A percentile compares a stretch with the other conserved stretches of the same genome.
Evolutionary conservation across 306 rosid species (phyloP).

Genomic region (Sechiopsis laciniata): DNA sequence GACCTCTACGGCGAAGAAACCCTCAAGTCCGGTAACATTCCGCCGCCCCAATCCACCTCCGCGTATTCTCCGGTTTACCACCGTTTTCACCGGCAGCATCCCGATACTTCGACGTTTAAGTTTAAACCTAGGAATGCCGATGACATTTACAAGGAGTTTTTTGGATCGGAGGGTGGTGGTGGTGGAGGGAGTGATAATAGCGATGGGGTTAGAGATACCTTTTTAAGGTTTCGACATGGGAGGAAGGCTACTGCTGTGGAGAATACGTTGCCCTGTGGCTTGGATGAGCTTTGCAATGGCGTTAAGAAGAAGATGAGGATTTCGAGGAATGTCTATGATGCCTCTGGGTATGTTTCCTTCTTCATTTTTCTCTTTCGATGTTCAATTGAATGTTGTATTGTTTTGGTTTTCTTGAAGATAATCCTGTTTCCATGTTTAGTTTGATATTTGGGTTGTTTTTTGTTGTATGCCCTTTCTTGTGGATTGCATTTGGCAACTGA

Average conservation of each 20-base stretch:
- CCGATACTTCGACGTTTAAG: constrained; percentile 37
- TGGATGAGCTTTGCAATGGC: constrained; percentile 84
- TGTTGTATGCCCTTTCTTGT: constrained; percentile 1
- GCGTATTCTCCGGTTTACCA: constrained; percentile 29
- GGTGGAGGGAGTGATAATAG: constrained; percentile 22
- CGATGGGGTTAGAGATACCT: constrained; percentile 38
- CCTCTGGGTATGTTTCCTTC: constrained; percentile 51
- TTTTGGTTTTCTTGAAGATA: neutral
- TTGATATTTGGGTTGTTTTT: neutral
- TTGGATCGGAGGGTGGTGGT: constrained; percentile 42
- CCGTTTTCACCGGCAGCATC: constrained; percentile 35
- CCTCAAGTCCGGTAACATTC: constrained; percentile 74
- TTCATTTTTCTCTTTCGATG: neutral
- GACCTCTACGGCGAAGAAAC: constrained; percentile 87
- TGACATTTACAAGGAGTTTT: constrained; percentile 70
- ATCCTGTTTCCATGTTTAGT: neutral
- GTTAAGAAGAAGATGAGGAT: constrained; percentile 83
- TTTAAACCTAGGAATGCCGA: constrained; percentile 65
- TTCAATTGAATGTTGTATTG: neutral
- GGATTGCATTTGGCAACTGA: neutral
- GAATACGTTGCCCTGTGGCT: constrained; percentile 54
- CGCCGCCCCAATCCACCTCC: constrained; percentile 46
- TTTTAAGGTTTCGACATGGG: constrained; percentile 46
- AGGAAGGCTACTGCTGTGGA: constrained; percentile 67
- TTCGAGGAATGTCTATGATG: constrained; percentile 56